Evolutionary conservation across 371 early-diverging fungal genomes (phyloP), one percentile per base, ranked within the genome.

Genomic region (Rhizopus delemar): DNA sequence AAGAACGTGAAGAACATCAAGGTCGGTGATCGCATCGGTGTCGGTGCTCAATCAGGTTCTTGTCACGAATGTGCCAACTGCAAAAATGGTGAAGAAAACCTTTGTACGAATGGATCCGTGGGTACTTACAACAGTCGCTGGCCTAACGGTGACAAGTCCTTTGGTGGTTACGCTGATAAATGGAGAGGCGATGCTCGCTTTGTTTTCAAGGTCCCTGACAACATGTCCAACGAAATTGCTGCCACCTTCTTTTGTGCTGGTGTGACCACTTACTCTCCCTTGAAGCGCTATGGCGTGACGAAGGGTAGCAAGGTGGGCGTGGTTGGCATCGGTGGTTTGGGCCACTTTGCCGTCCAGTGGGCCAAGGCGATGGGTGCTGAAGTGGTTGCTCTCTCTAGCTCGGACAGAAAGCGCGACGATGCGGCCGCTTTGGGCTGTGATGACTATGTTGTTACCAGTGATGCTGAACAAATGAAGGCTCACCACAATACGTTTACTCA

Each of bases 1-100:
- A 65, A 62, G 4, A 62, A 72, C 39, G 81, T 81, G 5, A 68
- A 61, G 11, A 52, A 79, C 36, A 59, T 85, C 43, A 51, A 72
- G 48, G 70, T 88, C 38, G 92, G 87, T 38, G 85, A 87, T 58
- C 46, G 80, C n/a, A 88, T 87, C 38, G 91, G 91, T 15, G 84
- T 83, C 11, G 89, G 89, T 28, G 80, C 77, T 43, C 80, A 85
- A 68, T 71, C 68, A 11, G 67, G 67, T 8, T 65, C 79, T 9
- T 80, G 83, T 45, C 41, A 29, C 5, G 45, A 69, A 22, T 78
- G 76, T 46, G 41, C 53, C 4, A 35, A 65, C 22, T 81, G 82
- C 51, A 63, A 60, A 29, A 45, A 3, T 4, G 71, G 69, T 6
- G 48, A 68, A 60, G 46, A 78, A 71, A 56, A 65, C 41, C 35